These are phyloP conservation scores for Xylaria sp. DNA, from an alignment of 2,329 filamentous ascomycete species.

Conservation along the genomic window DNA sequence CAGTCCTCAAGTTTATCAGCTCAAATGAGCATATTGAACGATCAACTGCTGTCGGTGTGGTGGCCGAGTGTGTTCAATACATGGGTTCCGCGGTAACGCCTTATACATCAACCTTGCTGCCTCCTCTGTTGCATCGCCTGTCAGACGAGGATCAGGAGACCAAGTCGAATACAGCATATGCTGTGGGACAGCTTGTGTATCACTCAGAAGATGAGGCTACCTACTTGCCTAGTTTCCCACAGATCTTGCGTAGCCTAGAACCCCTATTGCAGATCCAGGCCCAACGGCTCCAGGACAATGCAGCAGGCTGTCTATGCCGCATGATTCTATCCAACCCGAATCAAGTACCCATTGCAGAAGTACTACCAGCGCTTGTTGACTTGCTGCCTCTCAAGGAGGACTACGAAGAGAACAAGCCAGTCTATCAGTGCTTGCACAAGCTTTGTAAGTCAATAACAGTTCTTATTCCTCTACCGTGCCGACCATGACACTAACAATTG, in stretches of 20 bases:
- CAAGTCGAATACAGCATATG: conserved; percentile 95
- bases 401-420: conserved; percentile 94
- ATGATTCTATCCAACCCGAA: conserved; percentile 94
- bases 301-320: conserved; percentile 87
- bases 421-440: conserved; percentile 89
- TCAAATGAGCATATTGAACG: conserved; percentile 89
- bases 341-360: conserved; percentile 80
- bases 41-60: conserved; percentile 87
- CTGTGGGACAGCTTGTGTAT: conserved; percentile 83
- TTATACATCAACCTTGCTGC: conserved; percentile 80
- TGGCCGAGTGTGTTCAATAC: conserved; percentile 88
- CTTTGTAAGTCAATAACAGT: conserved; percentile 70
- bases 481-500: conserved; percentile 37
- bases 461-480: not conserved
- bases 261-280: conserved; percentile 80
- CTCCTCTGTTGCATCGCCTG: conserved; percentile 84
- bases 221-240: conserved; percentile 77
- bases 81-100: conserved; percentile 85
- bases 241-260: conserved; percentile 87
- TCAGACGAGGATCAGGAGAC: conserved; percentile 90
- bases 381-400: conserved; percentile 91
- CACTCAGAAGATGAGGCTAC: conserved; percentile 80
- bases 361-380: conserved; percentile 81
- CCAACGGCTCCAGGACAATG: conserved; percentile 89
- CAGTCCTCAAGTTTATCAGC: conserved; percentile 85